Evolutionary conservation across 1,284 basidiomycete species (phyloP), one percentile per base, ranked within the genome.

Genomic region (Cystobasidiaceae sp.): DNA sequence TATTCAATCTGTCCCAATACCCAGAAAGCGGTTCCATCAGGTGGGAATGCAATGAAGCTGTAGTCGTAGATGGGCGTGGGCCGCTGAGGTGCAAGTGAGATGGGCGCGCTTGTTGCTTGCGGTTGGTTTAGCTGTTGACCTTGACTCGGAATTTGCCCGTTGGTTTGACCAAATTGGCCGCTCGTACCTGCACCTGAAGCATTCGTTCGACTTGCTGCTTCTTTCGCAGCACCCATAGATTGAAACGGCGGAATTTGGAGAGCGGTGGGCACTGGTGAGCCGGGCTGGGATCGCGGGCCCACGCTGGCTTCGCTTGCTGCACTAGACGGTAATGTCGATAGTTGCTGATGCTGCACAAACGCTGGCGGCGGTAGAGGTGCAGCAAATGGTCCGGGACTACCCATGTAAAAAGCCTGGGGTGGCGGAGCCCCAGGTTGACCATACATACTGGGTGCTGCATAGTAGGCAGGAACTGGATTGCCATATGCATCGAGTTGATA

Each of bases 1-100:
- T 90, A 93, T 77, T 93, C 91, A 65, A 93, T 78, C 77, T 93
- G 73, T 8, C 73, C 73, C 17, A 74, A 63, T 7, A 73, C 59
- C 71, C 71, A 74, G 54, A 72, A 73, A 65, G 70, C 59, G 64
- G 69, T 67, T 68, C 69, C 32, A 71, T 67, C 68, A 41, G 55
- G 23, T 61, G 61, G 57, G 71, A 71, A 57, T 68, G 67, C 30
- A 59, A 54, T 32, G 41, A 28, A 44, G 54, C 58, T 49, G 25
- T 56, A 63, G 39, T 56, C 66, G 25, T 28, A 61, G 4, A 56
- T 19, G n/a, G 51, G 57, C 13, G 50, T 34, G 11, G 63, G 63
- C 41, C 49, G 41, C 28, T 60, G 30, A 48, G 25, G 51, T 8
- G 28, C 23, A 3, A 41, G 48, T 27, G 63, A 37, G n/a, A n/a